Conservation (phyloP, 2,329 filamentous ascomycete species). For the Proliferodiscus dingleyae region DNA sequence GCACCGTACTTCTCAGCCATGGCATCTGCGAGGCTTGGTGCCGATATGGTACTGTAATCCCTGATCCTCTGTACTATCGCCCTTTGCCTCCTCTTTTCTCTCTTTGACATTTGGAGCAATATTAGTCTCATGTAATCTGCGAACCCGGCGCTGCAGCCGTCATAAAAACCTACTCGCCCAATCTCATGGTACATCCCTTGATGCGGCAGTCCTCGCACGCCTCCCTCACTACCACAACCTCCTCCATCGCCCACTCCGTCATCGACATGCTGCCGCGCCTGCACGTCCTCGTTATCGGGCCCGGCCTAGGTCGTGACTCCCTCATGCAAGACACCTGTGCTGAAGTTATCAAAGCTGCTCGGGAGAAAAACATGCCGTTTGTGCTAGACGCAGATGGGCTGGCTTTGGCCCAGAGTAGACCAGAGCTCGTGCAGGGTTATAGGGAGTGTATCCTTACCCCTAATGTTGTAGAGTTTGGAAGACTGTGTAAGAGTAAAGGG, state of each 20-base stretch:
- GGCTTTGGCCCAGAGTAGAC: constrained; percentile 68
- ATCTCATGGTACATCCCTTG: constrained; percentile 96
- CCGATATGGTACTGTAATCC: constrained; percentile 68
- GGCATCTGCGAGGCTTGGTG: constrained; percentile 85
- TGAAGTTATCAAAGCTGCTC: constrained; percentile 72
- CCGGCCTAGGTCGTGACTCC: constrained; percentile 82
- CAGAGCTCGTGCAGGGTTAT: constrained; percentile 75
- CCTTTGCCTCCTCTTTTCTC: background rate
- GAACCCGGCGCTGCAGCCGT: constrained; percentile 81
- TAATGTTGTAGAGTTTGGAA: constrained; percentile 87
- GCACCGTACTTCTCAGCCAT: constrained; percentile 98
- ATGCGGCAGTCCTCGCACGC: constrained; percentile 70
- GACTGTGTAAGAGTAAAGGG: constrained; percentile 70
- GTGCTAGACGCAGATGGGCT: constrained; percentile 92
- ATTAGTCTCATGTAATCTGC: constrained; percentile 97
- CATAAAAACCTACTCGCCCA: constrained; percentile 97
- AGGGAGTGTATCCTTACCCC: constrained; percentile 83
- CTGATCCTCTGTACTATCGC: background rate
- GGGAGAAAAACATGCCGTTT: constrained; percentile 66
- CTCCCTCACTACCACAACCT: constrained; percentile 49
- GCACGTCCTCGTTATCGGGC: constrained; percentile 89
- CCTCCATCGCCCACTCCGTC: constrained; percentile 60
- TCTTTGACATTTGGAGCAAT: constrained; percentile 49
- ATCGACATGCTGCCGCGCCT: constrained; percentile 78
- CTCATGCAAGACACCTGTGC: constrained; percentile 86